Evolutionary conservation across 176 grass and related monocot genomes (phyloP).

Genomic region (Zoysia japonica): DNA sequence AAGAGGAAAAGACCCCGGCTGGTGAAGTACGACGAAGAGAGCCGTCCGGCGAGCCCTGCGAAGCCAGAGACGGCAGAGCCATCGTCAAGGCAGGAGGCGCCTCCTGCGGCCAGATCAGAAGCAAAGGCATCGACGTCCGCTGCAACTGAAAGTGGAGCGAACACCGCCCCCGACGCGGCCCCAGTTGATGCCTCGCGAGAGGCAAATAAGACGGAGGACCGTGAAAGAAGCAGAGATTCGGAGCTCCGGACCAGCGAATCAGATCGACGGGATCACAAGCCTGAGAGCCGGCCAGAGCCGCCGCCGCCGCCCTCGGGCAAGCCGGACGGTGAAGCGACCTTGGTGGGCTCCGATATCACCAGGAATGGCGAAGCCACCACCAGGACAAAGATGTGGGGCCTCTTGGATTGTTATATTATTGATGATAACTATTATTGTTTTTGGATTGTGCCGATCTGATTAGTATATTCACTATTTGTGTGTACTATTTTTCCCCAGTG

Average conservation of each 20-base stretch:
- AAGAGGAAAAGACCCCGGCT: conserved; percentile 87
- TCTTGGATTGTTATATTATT: conserved; percentile 38
- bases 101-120: conserved; percentile 56
- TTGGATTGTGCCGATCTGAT: conserved; percentile 53
- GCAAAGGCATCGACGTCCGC: conserved; percentile 43
- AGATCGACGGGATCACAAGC: conserved; percentile 46
- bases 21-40: conserved; percentile 72
- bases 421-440: conserved; percentile 40
- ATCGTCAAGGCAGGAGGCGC: conserved; percentile 31
- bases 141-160: conserved; percentile 44
- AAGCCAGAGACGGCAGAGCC: conserved; percentile 46
- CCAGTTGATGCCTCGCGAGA: conserved; percentile 40
- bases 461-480: conserved; percentile 62
- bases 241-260: conserved; percentile 43
- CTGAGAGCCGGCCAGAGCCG: conserved; percentile 51
- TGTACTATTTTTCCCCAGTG: conserved; percentile 58
- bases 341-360: conserved; percentile 42
- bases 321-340: conserved; percentile 48
- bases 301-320: conserved; percentile 29
- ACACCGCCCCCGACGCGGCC: neutral
- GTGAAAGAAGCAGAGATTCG: conserved; percentile 42
- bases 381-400: conserved; percentile 72
- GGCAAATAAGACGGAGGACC: conserved; percentile 45
- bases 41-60: conserved; percentile 49
- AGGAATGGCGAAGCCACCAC: conserved; percentile 53